These are phyloP conservation scores for Colletotrichum musicola DNA, from an alignment of 2,329 filamentous ascomycete species.

Conservation along the genomic window DNA sequence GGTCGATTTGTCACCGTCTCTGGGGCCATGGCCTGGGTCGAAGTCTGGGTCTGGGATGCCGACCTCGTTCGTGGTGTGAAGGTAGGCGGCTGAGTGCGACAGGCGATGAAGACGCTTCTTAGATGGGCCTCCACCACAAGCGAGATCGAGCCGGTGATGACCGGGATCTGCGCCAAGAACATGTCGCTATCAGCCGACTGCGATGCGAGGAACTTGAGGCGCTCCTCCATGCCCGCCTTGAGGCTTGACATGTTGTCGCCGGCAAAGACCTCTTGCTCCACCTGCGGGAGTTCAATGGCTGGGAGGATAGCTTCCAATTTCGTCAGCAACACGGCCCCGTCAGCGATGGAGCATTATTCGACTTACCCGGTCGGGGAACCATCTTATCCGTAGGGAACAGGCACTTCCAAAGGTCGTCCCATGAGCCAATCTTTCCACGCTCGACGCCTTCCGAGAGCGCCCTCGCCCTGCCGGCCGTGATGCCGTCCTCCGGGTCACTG, in stretches of 20 bases:
- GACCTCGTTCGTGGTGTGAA: neutral
- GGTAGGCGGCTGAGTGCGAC: slow-evolving; percentile 11
- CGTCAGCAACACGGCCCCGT: neutral
- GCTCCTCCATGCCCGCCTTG: slow-evolving; percentile 33
- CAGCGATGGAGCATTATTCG: fast-evolving
- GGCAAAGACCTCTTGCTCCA: slow-evolving; percentile 34
- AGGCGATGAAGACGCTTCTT: slow-evolving; percentile 32
- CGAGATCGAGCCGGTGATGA: slow-evolving; percentile 28
- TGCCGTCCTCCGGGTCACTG: slow-evolving; percentile 23
- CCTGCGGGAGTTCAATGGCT: slow-evolving; percentile 32
- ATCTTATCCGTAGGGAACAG: slow-evolving; percentile 19
- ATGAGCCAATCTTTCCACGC: neutral
- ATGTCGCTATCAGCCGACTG: slow-evolving; percentile 27
- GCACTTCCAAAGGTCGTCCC: slow-evolving; percentile 33
- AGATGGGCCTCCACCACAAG: slow-evolving; percentile 33
- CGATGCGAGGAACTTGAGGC: slow-evolving; percentile 24
- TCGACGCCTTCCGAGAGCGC: neutral
- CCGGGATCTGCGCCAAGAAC: slow-evolving; percentile 29
- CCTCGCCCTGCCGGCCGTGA: slow-evolving; percentile 6
- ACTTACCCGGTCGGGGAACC: slow-evolving; percentile 30
- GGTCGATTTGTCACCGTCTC: neutral
- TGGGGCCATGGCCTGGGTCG: no score
- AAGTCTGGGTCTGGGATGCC: neutral
- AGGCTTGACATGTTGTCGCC: slow-evolving; percentile 32
- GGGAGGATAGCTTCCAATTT: slow-evolving; percentile 5